Percentiles rank a stretch among this genome's conserved stretches.
Conservation (phyloP, 768 basidiomycete species). For the Boletus eberwhitei region DNA sequence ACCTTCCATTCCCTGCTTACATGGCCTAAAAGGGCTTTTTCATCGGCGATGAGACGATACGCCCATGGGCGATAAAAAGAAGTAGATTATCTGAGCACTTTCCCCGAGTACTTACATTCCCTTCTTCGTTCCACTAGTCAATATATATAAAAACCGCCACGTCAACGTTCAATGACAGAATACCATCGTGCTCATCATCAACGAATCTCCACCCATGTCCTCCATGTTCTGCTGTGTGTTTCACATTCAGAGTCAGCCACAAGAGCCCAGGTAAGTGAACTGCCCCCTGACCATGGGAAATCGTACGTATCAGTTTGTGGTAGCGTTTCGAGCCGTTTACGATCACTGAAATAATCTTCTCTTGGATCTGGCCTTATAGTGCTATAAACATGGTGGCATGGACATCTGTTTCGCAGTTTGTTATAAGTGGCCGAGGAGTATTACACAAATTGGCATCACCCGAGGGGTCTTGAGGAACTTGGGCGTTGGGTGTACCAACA, state of each 20-base stretch:
- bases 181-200: not conserved
- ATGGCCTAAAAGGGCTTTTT: constrained; percentile 72
- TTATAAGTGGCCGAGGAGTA: not conserved
- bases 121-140: not conserved
- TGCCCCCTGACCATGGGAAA: not conserved
- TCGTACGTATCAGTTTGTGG: not conserved
- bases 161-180: not conserved
- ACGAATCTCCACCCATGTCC: not conserved
- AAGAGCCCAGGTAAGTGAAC: not conserved
- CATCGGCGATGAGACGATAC: constrained; percentile 87
- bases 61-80: constrained; percentile 94
- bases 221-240: not conserved
- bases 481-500: not conserved
- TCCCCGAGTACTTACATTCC: constrained; percentile 1
- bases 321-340: not conserved
- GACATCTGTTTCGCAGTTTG: not conserved
- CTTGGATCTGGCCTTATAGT: no score
- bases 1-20: not conserved
- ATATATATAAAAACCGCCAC: not conserved
- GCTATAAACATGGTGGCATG: not conserved
- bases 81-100: constrained; percentile 48
- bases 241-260: not conserved
- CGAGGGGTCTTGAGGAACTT: not conserved
- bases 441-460: not conserved
- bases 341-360: not conserved